Evolutionary conservation across 2,329 filamentous ascomycete genomes (phyloP).

Genomic region (Rutstroemia sp.): DNA sequence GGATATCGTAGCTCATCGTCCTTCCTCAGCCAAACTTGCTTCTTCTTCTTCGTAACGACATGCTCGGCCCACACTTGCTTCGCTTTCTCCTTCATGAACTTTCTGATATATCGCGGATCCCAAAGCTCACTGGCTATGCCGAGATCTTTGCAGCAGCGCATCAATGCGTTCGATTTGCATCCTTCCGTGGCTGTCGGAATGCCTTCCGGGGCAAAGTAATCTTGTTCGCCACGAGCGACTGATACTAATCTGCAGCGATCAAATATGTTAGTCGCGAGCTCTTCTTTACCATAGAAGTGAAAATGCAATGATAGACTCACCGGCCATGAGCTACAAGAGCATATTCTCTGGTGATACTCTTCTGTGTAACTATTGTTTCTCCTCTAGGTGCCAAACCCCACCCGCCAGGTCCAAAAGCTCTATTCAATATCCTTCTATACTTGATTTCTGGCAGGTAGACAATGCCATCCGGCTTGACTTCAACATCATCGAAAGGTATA

Average conservation of each 20-base stretch:
- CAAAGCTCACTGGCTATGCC: slow-evolving; percentile 92
- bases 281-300: neutral
- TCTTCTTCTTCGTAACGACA: slow-evolving; percentile 75
- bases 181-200: slow-evolving; percentile 94
- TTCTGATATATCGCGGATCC: slow-evolving; percentile 86
- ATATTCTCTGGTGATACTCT: slow-evolving; percentile 77
- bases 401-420: slow-evolving; percentile 86
- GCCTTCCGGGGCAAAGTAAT: slow-evolving; percentile 83
- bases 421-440: slow-evolving; percentile 84
- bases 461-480: slow-evolving; percentile 96
- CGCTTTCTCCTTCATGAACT: slow-evolving; percentile 67
- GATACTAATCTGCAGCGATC: slow-evolving; percentile 64
- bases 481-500: slow-evolving; percentile 67
- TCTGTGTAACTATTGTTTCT: slow-evolving; percentile 52
- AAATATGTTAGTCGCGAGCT: slow-evolving; percentile 10
- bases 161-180: slow-evolving; percentile 94
- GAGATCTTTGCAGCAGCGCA: slow-evolving; percentile 97
- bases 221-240: slow-evolving; percentile 88
- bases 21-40: slow-evolving; percentile 80
- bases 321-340: slow-evolving; percentile 81
- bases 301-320: slow-evolving; percentile 41
- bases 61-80: slow-evolving; percentile 90
- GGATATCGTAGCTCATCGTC: slow-evolving; percentile 65
- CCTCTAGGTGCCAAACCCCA: slow-evolving; percentile 90
- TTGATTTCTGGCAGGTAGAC: slow-evolving; percentile 97